Percentiles rank a stretch among this genome's conserved stretches.
Evolutionary conservation across 495 filamentous ascomycete species (phyloP).

Genomic region (Patellaria atrata): DNA sequence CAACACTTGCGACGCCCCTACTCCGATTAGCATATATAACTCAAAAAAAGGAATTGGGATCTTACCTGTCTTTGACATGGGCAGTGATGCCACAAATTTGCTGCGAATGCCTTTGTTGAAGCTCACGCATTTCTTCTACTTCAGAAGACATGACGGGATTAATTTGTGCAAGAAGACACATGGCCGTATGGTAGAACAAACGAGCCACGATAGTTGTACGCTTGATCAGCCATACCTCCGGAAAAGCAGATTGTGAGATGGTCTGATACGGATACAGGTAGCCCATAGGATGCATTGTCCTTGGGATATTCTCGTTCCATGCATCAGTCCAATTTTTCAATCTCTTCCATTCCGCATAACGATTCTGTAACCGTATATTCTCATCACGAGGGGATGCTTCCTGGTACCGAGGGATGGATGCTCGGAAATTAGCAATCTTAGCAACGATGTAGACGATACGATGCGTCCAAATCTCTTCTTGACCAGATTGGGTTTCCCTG

Average conservation of each 20-base stretch:
- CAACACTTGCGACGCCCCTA: slow-evolving; percentile 59
- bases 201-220: slow-evolving; percentile 65
- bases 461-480: slow-evolving; percentile 83
- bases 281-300: slow-evolving; percentile 77
- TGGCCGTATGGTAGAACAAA: slow-evolving; percentile 81
- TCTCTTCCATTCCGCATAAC: slow-evolving; percentile 61
- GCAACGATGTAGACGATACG: slow-evolving; percentile 82
- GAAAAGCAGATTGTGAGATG: slow-evolving; percentile 58
- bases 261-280: slow-evolving; percentile 58
- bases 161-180: slow-evolving; percentile 64
- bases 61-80: slow-evolving; percentile 60
- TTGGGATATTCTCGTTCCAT: slow-evolving; percentile 65
- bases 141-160: slow-evolving; percentile 47
- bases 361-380: slow-evolving; percentile 46
- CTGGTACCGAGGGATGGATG: slow-evolving; percentile 45
- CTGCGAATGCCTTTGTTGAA: slow-evolving; percentile 57
- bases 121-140: slow-evolving; percentile 51
- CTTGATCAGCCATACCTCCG: slow-evolving; percentile 81
- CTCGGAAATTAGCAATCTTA: slow-evolving; percentile 74
- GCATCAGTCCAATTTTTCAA: slow-evolving; percentile 61
- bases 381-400: slow-evolving; percentile 44
- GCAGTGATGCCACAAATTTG: slow-evolving; percentile 80
- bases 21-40: slow-evolving; percentile 9
- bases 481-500: slow-evolving; percentile 33
- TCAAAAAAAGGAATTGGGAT: slow-evolving; percentile 4